These are phyloP conservation scores for Camillea tinctor DNA, from an alignment of 2,329 filamentous ascomycete genomes.

Conservation along the genomic window DNA sequence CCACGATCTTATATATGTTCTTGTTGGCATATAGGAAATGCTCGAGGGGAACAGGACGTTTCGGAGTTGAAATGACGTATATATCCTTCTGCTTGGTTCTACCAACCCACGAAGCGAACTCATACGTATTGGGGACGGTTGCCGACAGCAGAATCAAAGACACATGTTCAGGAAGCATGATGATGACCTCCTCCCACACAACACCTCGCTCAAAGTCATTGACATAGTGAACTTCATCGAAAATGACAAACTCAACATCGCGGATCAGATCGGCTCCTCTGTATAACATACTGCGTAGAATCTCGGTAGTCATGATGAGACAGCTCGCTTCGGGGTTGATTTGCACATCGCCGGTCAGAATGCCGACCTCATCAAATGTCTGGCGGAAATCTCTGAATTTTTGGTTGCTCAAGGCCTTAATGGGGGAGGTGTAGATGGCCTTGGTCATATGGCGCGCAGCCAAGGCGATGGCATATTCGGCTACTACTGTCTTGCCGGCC, in stretches of 20 bases:
- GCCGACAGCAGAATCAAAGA: slow-evolving; percentile 93
- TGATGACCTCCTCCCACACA: slow-evolving; percentile 99
- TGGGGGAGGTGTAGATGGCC: slow-evolving; percentile 97
- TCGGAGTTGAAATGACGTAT: slow-evolving; percentile 96
- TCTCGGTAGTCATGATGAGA: slow-evolving; percentile 99
- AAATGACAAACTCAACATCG: slow-evolving; percentile 98
- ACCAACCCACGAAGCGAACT: slow-evolving; percentile 98
- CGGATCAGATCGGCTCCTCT: slow-evolving; percentile 92
- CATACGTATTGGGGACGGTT: slow-evolving; percentile 94
- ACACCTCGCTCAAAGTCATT: slow-evolving; percentile 95
- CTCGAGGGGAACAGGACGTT: slow-evolving; percentile 89
- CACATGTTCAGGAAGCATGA: slow-evolving; percentile 97
- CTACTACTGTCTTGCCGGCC: slow-evolving; percentile 95
- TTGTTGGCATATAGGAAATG: slow-evolving; percentile 97
- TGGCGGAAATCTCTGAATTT: slow-evolving; percentile 95
- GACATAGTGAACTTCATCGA: slow-evolving; percentile 98
- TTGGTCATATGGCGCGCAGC: slow-evolving; percentile 99
- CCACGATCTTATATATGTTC: slow-evolving; percentile 90
- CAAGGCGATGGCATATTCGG: slow-evolving; percentile 94
- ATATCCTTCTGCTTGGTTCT: slow-evolving; percentile 98
- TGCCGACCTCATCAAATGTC: slow-evolving; percentile 92
- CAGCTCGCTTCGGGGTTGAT: slow-evolving; percentile 97
- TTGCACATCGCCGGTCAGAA: slow-evolving; percentile 95
- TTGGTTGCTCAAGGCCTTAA: slow-evolving; percentile 97
- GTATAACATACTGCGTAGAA: slow-evolving; percentile 96